phyloP scores from a whole-genome alignment of 306 rosid genomes.

The Canavalia ensiformis region DNA sequence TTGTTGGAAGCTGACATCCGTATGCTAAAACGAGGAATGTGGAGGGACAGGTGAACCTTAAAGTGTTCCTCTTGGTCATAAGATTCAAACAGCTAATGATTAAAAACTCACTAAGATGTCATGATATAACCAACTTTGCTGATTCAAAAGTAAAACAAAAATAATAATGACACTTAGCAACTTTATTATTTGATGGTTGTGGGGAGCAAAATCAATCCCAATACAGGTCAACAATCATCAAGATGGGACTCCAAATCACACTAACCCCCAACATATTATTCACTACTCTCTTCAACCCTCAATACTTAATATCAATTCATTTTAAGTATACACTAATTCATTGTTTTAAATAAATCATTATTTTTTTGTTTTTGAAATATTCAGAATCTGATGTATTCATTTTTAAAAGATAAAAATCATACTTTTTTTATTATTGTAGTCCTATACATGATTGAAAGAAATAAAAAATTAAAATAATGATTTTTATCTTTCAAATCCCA shows the following conservation, averaged over 20 bases:
- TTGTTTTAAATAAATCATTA: too few species aligned
- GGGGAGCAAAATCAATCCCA: conserved; percentile 89
- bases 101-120: conserved; percentile 86
- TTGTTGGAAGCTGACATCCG: conserved; percentile 25
- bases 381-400: too few species aligned
- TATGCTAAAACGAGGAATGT: conserved; percentile 44
- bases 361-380: too few species aligned
- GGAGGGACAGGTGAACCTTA: conserved; percentile 55
- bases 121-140: conserved; percentile 78
- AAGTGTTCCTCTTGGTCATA: conserved; percentile 56
- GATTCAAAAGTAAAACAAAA: conserved; percentile 76
- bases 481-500: too few species aligned
- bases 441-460: too few species aligned
- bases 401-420: too few species aligned
- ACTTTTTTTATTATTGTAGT: too few species aligned
- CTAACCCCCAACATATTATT: conserved; percentile 48
- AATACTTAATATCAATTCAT: too few species aligned
- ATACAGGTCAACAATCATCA: conserved; percentile 78
- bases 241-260: conserved; percentile 67
- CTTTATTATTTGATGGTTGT: conserved; percentile 75
- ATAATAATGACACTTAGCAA: conserved; percentile 65
- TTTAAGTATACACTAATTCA: too few species aligned
- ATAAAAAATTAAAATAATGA: too few species aligned
- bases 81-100: conserved; percentile 81
- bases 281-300: neutral